Evolutionary conservation across 2,329 filamentous ascomycete species (phyloP).

Genomic region (Bisporella sp.): DNA sequence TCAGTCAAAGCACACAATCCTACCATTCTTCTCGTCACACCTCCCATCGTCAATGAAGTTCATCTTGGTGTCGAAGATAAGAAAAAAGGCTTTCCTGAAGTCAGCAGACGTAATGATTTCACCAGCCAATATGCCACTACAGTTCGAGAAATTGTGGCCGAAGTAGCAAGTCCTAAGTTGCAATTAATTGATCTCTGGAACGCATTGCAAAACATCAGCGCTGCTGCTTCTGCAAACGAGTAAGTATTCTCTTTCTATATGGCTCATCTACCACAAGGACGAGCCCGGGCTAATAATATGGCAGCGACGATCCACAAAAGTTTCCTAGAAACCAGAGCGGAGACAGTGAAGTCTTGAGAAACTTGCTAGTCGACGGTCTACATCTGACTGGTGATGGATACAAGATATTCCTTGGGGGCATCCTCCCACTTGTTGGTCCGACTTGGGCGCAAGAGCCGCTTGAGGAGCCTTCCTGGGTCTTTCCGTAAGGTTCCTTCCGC

Average conservation of each 20-base stretch:
- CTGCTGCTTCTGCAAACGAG: too few species aligned
- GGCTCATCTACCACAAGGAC: too few species aligned
- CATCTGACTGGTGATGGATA: conserved; percentile 26
- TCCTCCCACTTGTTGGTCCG: conserved; percentile 17
- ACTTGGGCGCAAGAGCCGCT: conserved; percentile 16
- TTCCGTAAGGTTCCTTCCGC: conserved; percentile 13
- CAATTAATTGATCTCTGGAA: conserved; percentile 74
- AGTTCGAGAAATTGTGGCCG: conserved; percentile 37
- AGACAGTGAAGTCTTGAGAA: conserved; percentile 12
- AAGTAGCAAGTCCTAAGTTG: conserved; percentile 31
- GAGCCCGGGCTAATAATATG: too few species aligned
- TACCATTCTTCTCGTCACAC: conserved; percentile 70
- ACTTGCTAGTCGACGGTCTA: conserved; percentile 22
- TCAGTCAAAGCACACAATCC: conserved; percentile 62
- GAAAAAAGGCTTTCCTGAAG: conserved; percentile 26
- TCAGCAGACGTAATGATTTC: conserved; percentile 50
- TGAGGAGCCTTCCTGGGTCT: conserved; percentile 17
- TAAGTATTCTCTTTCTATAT: too few species aligned
- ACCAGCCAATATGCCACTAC: conserved; percentile 61
- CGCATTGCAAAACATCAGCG: conserved; percentile 38
- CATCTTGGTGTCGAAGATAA: conserved; percentile 28
- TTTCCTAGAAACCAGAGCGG: conserved; percentile 5
- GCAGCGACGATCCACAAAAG: neutral
- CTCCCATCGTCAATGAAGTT: conserved; percentile 67
- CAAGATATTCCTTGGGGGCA: conserved; percentile 19